These are phyloP conservation scores for Phyllosticta capitalensis DNA, from an alignment of 2,329 filamentous ascomycete species.

Conservation along the genomic window DNA sequence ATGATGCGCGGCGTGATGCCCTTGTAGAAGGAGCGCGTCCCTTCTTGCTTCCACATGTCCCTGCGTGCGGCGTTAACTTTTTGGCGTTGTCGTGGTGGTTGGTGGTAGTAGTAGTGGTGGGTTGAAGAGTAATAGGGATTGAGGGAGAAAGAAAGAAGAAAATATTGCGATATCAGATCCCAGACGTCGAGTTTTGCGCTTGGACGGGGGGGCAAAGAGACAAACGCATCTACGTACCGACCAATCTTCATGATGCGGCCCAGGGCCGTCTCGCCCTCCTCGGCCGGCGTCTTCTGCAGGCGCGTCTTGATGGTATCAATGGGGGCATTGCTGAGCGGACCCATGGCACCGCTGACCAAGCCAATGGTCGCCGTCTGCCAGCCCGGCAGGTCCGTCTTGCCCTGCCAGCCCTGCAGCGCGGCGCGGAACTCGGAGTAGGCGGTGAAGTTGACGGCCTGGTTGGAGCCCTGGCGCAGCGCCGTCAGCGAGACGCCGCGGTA, in stretches of 20 bases:
- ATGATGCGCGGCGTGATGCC: conserved; percentile 96
- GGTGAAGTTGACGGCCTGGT: conserved; percentile 94
- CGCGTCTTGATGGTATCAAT: conserved; percentile 99
- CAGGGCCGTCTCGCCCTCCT: conserved; percentile 71
- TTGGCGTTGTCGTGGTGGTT: no score
- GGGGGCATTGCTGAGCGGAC: conserved; percentile 89
- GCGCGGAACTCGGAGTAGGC: conserved; percentile 93
- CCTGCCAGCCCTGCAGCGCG: conserved; percentile 61
- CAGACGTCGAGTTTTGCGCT: no score
- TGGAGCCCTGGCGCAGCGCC: conserved; percentile 85
- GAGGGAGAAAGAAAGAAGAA: neutral
- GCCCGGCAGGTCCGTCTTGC: conserved; percentile 63
- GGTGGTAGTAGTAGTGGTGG: no score
- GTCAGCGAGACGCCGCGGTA: conserved; percentile 93
- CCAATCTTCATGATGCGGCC: conserved; percentile 70
- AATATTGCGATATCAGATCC: no score
- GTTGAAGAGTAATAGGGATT: neutral
- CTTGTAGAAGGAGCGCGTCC: conserved; percentile 93
- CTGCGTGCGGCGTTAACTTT: conserved; percentile 17
- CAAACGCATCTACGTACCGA: conserved; percentile 24
- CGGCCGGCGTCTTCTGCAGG: conserved; percentile 79
- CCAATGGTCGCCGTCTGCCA: conserved; percentile 91
- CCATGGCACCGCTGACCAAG: conserved; percentile 86
- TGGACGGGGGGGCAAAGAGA: conserved; percentile 27
- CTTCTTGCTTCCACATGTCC: conserved; percentile 67